Evolutionary conservation across 208 protist species (phyloP), one percentile per base, ranked within the genome.

Genomic region (Phytomonas sp.): DNA sequence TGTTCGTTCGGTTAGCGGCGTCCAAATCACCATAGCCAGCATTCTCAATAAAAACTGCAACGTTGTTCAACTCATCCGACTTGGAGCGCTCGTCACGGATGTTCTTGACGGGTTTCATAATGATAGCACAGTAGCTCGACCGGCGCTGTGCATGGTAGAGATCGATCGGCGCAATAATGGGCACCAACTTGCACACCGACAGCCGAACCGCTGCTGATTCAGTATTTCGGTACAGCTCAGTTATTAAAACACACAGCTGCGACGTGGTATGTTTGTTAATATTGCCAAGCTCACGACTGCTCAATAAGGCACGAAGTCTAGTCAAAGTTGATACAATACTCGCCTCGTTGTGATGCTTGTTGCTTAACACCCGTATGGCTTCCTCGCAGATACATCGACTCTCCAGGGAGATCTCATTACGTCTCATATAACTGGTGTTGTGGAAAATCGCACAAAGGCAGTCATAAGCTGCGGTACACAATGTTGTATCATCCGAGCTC

Each of bases 81-180:
- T 96, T 96, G 72, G 79, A 79, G 59, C 73, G 76, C 66, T 96
- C 88, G 61, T 93, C 87, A 10, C 91, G 91, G 32, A 96, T 82
- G 63, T 96, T 96, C 78, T 96, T 96, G 30, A 94, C 89, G 31
- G 91, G 89, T 72, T 96, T 89, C 91, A 96, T 96, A 62, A 96
- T 82, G 65, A 94, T 90, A 29, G 86, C 89, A 60, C 80, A 87
- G 75, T 96, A 96, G 29, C 86, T 85, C 23, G 76, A 77, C 45
- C 86, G 85, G 12, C 91, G 83, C 29, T 84, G 74, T 8, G 82
- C 66, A 19, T 79, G 85, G 30, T 66, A 60, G 42, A 94, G 88
- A 69, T 96, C 91, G 14, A 85, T 81, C 19, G 85, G 81, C 0
- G 91, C 91, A 72, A 96, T 92, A 61, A 94, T 80, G 0, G 91